Evolutionary conservation across 2,329 filamentous ascomycete genomes (phyloP), one percentile per base, ranked within the genome.

Genomic region (Phaeoacremonium minimum): DNA sequence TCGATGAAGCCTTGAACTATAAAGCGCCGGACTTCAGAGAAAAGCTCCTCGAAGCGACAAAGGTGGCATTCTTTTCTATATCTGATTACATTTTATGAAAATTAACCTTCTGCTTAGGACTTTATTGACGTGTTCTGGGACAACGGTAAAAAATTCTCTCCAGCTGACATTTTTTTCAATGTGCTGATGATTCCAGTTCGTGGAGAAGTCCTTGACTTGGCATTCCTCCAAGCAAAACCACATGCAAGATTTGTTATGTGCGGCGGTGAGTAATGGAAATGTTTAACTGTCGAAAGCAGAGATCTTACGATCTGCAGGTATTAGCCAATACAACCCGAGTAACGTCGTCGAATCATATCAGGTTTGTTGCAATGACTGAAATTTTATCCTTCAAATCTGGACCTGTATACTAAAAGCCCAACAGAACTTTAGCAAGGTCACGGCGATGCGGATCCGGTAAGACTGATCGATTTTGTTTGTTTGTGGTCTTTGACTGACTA

Each of bases 71-170:
- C n/a, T n/a, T n/a, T n/a, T n/a, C n/a, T n/a, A n/a, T n/a, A n/a
- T n/a, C n/a, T n/a, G n/a, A n/a, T n/a, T n/a, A n/a, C n/a, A n/a
- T n/a, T n/a, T n/a, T n/a, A n/a, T n/a, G n/a, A n/a, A n/a, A n/a
- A n/a, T n/a, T n/a, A n/a, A n/a, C n/a, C n/a, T n/a, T n/a, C n/a
- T n/a, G n/a, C n/a, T 13, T 71, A 69, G 30, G 61, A 69, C 8
- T 50, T 41, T 31, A 83, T 82, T 38, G 78, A 85, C 58, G 78
- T 87, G 12, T 87, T 80, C 60, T 87, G 79, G 55, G 83, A 87
- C 58, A 87, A 87, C 61, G 51, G 48, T 48, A 9, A 44, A 44
- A 41, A 17, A 5, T n/a, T n/a, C n/a, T n/a, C n/a, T n/a, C n/a
- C n/a, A n/a, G n/a, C n/a, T n/a, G n/a, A n/a, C n/a, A n/a, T n/a